These are phyloP conservation scores for Elaphomyces granulatus DNA, from an alignment of 495 filamentous ascomycete genomes.

Conservation along the genomic window DNA sequence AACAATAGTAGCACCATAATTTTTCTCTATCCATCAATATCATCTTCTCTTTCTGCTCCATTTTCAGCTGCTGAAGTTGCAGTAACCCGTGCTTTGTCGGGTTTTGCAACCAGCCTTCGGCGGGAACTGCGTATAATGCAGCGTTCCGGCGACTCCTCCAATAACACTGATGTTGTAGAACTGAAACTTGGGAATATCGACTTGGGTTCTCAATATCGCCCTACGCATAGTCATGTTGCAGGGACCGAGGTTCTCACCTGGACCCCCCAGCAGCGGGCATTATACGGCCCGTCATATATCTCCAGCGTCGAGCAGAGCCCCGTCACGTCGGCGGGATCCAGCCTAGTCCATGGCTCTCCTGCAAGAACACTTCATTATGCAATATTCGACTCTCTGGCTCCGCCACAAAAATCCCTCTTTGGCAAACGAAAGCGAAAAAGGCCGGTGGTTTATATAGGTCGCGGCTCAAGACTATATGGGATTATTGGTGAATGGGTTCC, in stretches of 20 bases:
- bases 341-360: conserved; percentile 44
- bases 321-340: conserved; percentile 28
- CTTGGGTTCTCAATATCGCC: conserved; percentile 30
- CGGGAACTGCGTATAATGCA: conserved; percentile 50
- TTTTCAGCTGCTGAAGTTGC: conserved; percentile 74
- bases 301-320: conserved; percentile 32
- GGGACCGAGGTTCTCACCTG: conserved; percentile 51
- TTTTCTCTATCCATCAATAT: conserved; percentile 72
- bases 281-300: conserved; percentile 30
- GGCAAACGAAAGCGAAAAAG: conserved; percentile 26
- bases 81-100: conserved; percentile 59
- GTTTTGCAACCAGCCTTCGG: conserved; percentile 62
- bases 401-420: conserved; percentile 22
- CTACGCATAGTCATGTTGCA: conserved; percentile 27
- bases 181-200: conserved; percentile 84
- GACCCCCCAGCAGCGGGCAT: conserved; percentile 38
- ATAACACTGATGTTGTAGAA: conserved; percentile 65
- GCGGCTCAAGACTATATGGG: conserved; percentile 70
- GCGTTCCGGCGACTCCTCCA: conserved; percentile 21
- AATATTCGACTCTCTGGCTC: conserved; percentile 72
- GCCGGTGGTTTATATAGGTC: conserved; percentile 55
- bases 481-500: conserved; percentile 79
- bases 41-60: conserved; percentile 65
- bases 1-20: conserved; percentile 46
- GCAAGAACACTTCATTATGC: conserved; percentile 66